Percentiles rank a stretch among this genome's conserved stretches.
Conservation (phyloP, 129 eudicot species). For the Lonicera japonica region DNA sequence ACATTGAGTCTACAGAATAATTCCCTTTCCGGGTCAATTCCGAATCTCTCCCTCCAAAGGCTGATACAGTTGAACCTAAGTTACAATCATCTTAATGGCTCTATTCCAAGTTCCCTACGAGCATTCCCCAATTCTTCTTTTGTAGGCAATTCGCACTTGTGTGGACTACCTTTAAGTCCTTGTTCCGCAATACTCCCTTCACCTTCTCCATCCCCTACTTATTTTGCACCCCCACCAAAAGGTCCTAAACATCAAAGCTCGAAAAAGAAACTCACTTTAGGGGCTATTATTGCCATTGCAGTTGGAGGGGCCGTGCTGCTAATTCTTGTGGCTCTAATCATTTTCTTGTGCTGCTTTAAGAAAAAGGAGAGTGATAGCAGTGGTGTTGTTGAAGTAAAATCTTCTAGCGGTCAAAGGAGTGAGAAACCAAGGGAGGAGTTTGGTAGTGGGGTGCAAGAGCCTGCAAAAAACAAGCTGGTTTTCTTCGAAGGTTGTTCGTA, state of each 20-base stretch:
- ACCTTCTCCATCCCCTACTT: conserved; percentile 34
- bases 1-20: conserved; percentile 63
- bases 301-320: conserved; percentile 56
- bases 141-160: conserved; percentile 50
- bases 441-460: conserved; percentile 84
- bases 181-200: conserved; percentile 35
- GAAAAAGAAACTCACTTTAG: conserved; percentile 39
- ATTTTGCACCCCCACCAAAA: conserved; percentile 17
- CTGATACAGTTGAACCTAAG: conserved; percentile 60
- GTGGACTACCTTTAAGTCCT: conserved; percentile 60
- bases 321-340: conserved; percentile 25
- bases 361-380: conserved; percentile 41
- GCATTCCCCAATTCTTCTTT: conserved; percentile 63
- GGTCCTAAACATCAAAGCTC: conserved; percentile 30
- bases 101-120: conserved; percentile 55
- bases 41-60: conserved; percentile 36
- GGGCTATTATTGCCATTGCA: conserved; percentile 72
- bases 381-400: conserved; percentile 42
- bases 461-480: conserved; percentile 68
- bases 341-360: conserved; percentile 45
- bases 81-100: conserved; percentile 59
- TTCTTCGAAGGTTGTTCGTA: conserved; percentile 71
- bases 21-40: conserved; percentile 62
- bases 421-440: conserved; percentile 74
- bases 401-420: conserved; percentile 63